Percentiles rank a stretch among this genome's conserved stretches.
These are phyloP conservation scores for Pezicula neosporulosa DNA, from an alignment of 2,329 filamentous ascomycete species.

Conservation along the genomic window DNA sequence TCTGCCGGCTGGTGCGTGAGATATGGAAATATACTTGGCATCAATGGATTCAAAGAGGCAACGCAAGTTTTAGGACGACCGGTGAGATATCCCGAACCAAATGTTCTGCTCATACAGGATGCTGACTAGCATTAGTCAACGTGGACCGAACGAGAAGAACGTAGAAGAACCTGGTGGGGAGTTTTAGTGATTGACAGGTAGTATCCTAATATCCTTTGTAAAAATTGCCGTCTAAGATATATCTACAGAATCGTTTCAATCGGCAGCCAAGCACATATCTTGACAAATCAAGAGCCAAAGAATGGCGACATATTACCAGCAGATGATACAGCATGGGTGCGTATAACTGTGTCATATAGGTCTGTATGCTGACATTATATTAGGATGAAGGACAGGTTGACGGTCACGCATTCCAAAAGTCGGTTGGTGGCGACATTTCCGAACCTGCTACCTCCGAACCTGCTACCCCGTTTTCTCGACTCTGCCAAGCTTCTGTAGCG, in stretches of 20 bases:
- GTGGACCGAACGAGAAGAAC: slow-evolving; percentile 45
- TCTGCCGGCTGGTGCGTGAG: slow-evolving; percentile 40
- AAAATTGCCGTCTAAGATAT: slow-evolving; percentile 5
- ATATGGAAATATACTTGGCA: slow-evolving; percentile 42
- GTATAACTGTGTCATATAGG: background rate
- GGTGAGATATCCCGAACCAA: slow-evolving; percentile 20
- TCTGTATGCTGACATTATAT: slow-evolving; percentile 2
- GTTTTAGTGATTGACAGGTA: slow-evolving; percentile 43
- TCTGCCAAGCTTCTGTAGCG: slow-evolving; percentile 37
- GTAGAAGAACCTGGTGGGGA: slow-evolving; percentile 44
- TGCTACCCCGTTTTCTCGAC: slow-evolving; percentile 46
- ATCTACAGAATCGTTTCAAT: slow-evolving; percentile 23
- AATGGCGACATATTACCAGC: slow-evolving; percentile 19
- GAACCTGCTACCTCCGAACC: slow-evolving; percentile 41
- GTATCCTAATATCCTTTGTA: background rate
- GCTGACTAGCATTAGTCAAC: slow-evolving; percentile 27
- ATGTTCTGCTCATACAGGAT: background rate
- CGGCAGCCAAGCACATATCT: slow-evolving; percentile 23
- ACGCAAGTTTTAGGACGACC: slow-evolving; percentile 33
- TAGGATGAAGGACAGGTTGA: slow-evolving; percentile 34
- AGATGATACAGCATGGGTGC: slow-evolving; percentile 37
- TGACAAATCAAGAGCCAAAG: slow-evolving; percentile 26
- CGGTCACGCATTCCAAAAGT: slow-evolving; percentile 20
- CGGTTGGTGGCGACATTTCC: slow-evolving; percentile 34
- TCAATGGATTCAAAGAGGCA: slow-evolving; percentile 33